phyloP scores from a whole-genome alignment of 2,329 filamentous ascomycete genomes.

The Penicillium sp. region DNA sequence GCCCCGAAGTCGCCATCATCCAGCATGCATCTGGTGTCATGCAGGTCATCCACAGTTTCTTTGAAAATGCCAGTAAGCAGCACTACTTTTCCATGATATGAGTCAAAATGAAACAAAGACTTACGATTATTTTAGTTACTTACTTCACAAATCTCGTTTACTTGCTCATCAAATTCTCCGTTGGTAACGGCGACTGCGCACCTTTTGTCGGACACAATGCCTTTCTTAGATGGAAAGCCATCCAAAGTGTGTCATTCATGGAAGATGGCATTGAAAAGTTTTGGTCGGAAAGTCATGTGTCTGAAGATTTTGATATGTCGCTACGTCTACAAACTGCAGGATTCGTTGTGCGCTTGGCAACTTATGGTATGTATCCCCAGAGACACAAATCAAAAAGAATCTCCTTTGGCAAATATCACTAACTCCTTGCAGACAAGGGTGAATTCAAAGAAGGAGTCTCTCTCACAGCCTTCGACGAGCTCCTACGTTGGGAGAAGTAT shows the following conservation, averaged over 20 bases:
- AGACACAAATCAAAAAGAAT: too few species aligned
- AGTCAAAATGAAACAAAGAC: neutral
- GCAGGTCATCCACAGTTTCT: slow-evolving; percentile 68
- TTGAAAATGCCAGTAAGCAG: slow-evolving; percentile 60
- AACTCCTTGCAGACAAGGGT: slow-evolving; percentile 46
- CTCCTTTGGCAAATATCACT: neutral
- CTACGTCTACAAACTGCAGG: slow-evolving; percentile 66
- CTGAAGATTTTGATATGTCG: slow-evolving; percentile 74
- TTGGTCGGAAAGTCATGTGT: slow-evolving; percentile 73
- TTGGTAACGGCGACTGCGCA: slow-evolving; percentile 67
- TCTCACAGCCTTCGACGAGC: slow-evolving; percentile 76
- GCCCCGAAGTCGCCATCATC: slow-evolving; percentile 66
- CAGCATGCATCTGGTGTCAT: slow-evolving; percentile 73
- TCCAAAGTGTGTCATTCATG: slow-evolving; percentile 14
- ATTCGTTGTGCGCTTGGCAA: slow-evolving; percentile 64
- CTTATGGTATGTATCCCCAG: slow-evolving; percentile 43
- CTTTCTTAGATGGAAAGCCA: slow-evolving; percentile 61
- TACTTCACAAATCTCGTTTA: slow-evolving; percentile 79
- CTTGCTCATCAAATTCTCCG: slow-evolving; percentile 65
- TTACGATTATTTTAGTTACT: slow-evolving; percentile 44
- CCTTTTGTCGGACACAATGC: slow-evolving; percentile 78
- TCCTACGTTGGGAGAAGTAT: slow-evolving; percentile 18
- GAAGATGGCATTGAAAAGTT: slow-evolving; percentile 61
- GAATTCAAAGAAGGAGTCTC: slow-evolving; percentile 79
- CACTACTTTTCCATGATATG: neutral